phyloP scores from a whole-genome alignment of 441 rosid species.

The Mallotus japonicus region DNA sequence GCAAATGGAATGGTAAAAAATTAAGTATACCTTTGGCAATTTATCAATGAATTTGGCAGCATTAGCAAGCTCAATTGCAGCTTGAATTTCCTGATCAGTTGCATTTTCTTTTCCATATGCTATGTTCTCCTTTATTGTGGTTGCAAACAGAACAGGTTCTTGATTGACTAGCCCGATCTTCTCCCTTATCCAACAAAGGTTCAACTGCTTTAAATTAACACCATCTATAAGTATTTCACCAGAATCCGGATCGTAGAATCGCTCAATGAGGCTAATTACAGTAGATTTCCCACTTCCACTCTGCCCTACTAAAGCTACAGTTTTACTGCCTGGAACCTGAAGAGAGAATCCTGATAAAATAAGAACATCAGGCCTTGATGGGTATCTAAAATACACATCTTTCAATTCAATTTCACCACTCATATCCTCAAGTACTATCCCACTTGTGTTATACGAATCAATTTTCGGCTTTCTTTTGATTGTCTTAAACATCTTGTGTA shows the following conservation, averaged over 20 bases:
- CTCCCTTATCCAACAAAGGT: conserved; percentile 62
- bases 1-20: not conserved
- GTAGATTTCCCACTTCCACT: conserved; percentile 90
- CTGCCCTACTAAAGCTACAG: conserved; percentile 74
- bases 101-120: conserved; percentile 73
- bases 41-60: conserved; percentile 69
- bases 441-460: conserved; percentile 53
- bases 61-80: conserved; percentile 62
- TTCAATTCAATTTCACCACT: conserved; percentile 51
- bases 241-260: conserved; percentile 69
- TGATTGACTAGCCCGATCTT: conserved; percentile 74
- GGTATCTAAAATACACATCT: conserved; percentile 51
- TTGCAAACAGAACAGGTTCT: conserved; percentile 66
- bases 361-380: conserved; percentile 55
- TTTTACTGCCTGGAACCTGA: conserved; percentile 48
- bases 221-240: conserved; percentile 72
- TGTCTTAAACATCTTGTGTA: conserved; percentile 68
- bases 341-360: conserved; percentile 62
- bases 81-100: conserved; percentile 49
- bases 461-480: conserved; percentile 52
- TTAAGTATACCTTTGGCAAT: conserved; percentile 53
- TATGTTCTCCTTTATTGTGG: conserved; percentile 59
- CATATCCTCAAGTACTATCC: conserved; percentile 46
- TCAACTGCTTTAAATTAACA: conserved; percentile 42
- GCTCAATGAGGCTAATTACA: conserved; percentile 50